Evolutionary conservation across 1,284 basidiomycete genomes (phyloP).

Genomic region (Apiotrichum veenhuisii): DNA sequence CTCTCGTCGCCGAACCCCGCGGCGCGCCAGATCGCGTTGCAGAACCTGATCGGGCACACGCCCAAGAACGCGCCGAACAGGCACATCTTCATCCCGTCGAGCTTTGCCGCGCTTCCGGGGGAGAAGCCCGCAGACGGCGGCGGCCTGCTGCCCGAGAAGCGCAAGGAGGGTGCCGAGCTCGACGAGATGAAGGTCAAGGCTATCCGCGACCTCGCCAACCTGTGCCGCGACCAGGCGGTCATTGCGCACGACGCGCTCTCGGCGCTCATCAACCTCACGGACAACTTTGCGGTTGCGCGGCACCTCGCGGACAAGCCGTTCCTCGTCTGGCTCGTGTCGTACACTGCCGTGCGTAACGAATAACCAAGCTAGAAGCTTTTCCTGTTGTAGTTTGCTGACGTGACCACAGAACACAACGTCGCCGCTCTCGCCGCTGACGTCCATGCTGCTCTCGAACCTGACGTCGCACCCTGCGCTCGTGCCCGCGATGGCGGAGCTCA

Average conservation of each 20-base stretch:
- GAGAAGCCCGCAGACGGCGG: constrained; percentile 13
- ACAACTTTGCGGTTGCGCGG: constrained; percentile 67
- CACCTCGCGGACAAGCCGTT: constrained; percentile 72
- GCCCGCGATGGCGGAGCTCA: constrained; percentile 63
- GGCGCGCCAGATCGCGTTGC: constrained; percentile 79
- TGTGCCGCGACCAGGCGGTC: constrained; percentile 82
- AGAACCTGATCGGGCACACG: constrained; percentile 77
- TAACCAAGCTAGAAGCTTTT: no score
- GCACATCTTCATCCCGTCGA: constrained; percentile 63
- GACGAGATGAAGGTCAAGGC: constrained; percentile 62
- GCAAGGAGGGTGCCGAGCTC: constrained; percentile 50
- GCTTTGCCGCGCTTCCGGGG: constrained; percentile 43
- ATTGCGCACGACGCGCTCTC: constrained; percentile 94
- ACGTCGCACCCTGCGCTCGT: constrained; percentile 73
- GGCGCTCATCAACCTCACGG: constrained; percentile 89
- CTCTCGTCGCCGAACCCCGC: constrained; percentile 81
- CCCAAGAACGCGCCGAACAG: constrained; percentile 66
- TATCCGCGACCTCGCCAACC: constrained; percentile 64
- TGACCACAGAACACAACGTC: constrained; percentile 69
- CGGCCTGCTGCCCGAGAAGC: constrained; percentile 51
- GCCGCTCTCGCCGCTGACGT: constrained; percentile 85
- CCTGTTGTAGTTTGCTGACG: constrained; percentile 8
- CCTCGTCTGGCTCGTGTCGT: constrained; percentile 78
- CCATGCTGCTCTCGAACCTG: constrained; percentile 95
- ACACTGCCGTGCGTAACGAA: constrained; percentile 81